Conservation (phyloP, 352 stramenopile species). For the Bremia lactucae region DNA sequence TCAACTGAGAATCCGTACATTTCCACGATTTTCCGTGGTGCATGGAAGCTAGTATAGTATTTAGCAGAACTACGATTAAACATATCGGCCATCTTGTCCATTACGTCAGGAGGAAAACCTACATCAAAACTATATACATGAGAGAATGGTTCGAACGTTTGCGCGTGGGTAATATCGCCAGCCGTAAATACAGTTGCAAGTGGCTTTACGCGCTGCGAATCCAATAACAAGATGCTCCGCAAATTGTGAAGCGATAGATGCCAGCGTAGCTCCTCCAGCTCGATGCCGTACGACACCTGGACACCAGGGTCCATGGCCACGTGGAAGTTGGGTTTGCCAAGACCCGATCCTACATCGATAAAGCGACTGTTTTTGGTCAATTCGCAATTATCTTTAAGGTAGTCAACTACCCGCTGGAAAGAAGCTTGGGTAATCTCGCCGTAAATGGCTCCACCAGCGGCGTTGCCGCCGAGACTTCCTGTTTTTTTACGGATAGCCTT, state of each 20-base stretch:
- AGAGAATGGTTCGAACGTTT: slow-evolving; percentile 93
- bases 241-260: slow-evolving; percentile 91
- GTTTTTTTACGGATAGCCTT: slow-evolving; percentile 90
- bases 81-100: slow-evolving; percentile 86
- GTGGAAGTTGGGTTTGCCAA: slow-evolving; percentile 97
- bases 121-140: slow-evolving; percentile 99
- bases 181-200: slow-evolving; percentile 84
- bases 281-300: slow-evolving; percentile 91
- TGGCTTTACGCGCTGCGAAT: slow-evolving; percentile 44
- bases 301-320: slow-evolving; percentile 92
- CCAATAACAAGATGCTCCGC: slow-evolving; percentile 72
- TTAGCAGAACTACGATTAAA: slow-evolving; percentile 87
- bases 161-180: slow-evolving; percentile 90
- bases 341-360: slow-evolving; percentile 93
- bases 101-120: slow-evolving; percentile 93
- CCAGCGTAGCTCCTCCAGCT: slow-evolving; percentile 93
- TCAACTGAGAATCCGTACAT: slow-evolving; percentile 91
- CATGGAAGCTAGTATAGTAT: slow-evolving; percentile 95
- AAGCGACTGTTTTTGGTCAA: slow-evolving; percentile 86
- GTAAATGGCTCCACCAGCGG: slow-evolving; percentile 93
- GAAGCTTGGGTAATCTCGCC: slow-evolving; percentile 94
- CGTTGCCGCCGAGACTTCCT: slow-evolving; percentile 91
- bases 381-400: slow-evolving; percentile 88
- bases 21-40: slow-evolving; percentile 86
- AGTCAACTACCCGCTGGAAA: slow-evolving; percentile 95